phyloP scores from a whole-genome alignment of 345 rosid species.

The Rhodomyrtus tomentosa region DNA sequence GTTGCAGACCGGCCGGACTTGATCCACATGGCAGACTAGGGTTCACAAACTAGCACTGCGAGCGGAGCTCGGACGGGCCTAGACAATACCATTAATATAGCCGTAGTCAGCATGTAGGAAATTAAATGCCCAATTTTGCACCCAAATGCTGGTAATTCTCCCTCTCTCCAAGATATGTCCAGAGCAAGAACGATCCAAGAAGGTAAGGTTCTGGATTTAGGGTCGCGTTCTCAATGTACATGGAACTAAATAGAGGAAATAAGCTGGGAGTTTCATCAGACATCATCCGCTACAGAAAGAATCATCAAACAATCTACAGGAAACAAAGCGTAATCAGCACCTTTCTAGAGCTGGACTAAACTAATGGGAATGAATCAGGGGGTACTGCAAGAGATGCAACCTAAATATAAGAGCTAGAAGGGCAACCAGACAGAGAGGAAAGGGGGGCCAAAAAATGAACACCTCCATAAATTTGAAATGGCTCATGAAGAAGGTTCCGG shows the following conservation, averaged over 20 bases:
- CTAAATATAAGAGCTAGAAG: not conserved
- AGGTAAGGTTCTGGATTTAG: not conserved
- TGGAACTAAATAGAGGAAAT: not conserved
- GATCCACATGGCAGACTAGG: not conserved
- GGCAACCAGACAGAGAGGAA: not conserved
- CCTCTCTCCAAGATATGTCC: not conserved
- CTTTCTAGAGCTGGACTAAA: not conserved
- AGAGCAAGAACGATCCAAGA: not conserved
- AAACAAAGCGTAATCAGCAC: not conserved
- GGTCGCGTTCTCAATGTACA: not conserved
- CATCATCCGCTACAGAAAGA: not conserved
- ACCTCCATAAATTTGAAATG: not conserved
- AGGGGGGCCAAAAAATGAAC: not conserved
- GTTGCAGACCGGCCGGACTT: not conserved
- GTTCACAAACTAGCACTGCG: not conserved
- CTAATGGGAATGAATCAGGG: not conserved
- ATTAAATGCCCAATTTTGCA: not conserved
- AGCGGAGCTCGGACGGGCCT: not conserved
- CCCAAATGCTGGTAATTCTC: not conserved
- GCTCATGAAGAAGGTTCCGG: conserved; percentile 24
- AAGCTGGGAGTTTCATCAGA: not conserved
- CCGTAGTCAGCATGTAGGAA: not conserved
- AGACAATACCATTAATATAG: not conserved
- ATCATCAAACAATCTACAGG: not conserved
- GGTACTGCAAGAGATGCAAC: not conserved